Base-by-base conservation (phyloP, 2,329 filamentous ascomycete genomes). In the Volutella citrinella region DNA sequence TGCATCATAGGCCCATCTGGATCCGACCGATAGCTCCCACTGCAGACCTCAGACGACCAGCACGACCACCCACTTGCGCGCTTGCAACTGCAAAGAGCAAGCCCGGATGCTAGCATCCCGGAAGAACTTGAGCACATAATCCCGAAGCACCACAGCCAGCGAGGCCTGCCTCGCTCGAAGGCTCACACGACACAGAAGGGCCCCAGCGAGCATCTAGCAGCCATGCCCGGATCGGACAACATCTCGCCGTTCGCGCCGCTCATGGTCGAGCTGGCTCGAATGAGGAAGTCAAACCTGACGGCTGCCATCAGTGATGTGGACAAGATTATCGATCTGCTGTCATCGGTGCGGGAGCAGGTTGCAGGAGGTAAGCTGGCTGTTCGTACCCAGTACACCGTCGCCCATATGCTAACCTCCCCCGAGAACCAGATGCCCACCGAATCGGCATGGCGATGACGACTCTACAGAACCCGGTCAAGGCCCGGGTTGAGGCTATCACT, bases 401-500 rank as follows among this genome's bases (percentile, higher is more conserved):
- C 5, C n/a, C n/a, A 13, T 10, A 13, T 12, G 33, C 38, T 55
- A 34, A 52, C 44, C 19, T 27, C 20, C 18, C 19, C 19, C 27
- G 29, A 59, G 62, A 64, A 31, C 45, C 45, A 19, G 63, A 65
- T 32, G 49, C 56, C 9, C 78, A 81, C 44, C 78, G 77, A 23
- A 81, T 87, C 12, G 78, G 82, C 25, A 70, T 90, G 40, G 84
- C 82, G 17, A 76, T 97, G 51, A 84, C 86, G 19, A 90, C 84
- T 57, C 76, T 96, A 13, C 89, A 96, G 58, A 90, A 85, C 45
- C 87, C 90, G 0, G 72, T 95, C 36, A 93, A 90, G 55, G 72
- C 82, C 32, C 80, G 82, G 2, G 83, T 97, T 41, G 88, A 95
- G 23, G 74, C 78, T 21, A 80, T 95, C 23, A 91, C 84, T 48